Percentiles rank a stretch among this genome's conserved stretches.
These are phyloP conservation scores for Apiotrichum akiyoshidainum DNA, from an alignment of 1,284 basidiomycete genomes.

Conservation along the genomic window DNA sequence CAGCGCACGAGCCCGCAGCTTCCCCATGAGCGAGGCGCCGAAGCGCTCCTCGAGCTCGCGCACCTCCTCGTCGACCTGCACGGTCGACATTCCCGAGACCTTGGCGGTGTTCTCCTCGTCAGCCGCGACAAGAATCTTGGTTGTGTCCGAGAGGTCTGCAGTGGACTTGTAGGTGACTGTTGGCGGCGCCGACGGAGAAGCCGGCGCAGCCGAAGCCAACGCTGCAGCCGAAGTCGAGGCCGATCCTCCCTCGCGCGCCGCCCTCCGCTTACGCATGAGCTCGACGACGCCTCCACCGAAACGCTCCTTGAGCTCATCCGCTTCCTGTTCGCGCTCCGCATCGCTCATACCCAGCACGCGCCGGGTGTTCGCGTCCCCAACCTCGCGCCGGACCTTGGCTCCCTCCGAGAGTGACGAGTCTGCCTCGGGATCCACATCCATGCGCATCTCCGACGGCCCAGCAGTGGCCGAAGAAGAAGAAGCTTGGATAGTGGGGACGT, in stretches of 20 bases:
- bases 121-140: conserved; percentile 13
- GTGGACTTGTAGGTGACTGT: not conserved
- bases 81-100: conserved; percentile 59
- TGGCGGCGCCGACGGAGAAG: not conserved
- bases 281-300: conserved; percentile 63
- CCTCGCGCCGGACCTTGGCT: conserved; percentile 14
- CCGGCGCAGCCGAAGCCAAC: conserved; percentile 7
- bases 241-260: not conserved
- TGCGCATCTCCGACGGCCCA: too few species aligned
- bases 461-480: not conserved
- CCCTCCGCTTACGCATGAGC: conserved; percentile 55
- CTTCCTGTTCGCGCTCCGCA: conserved; percentile 61
- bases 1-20: conserved; percentile 58
- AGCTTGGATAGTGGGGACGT: conserved; percentile 2
- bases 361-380: conserved; percentile 43
- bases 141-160: conserved; percentile 1
- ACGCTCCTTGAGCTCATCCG: conserved; percentile 61
- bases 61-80: conserved; percentile 60
- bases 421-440: too few species aligned
- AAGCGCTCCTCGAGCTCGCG: conserved; percentile 65
- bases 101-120: conserved; percentile 47
- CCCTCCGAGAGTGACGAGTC: conserved; percentile 5
- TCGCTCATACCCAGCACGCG: conserved; percentile 60
- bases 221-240: not conserved
- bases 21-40: conserved; percentile 61